phyloP scores from a whole-genome alignment of 106 monocot genomes.

The Dioscorea zingiberensis region DNA sequence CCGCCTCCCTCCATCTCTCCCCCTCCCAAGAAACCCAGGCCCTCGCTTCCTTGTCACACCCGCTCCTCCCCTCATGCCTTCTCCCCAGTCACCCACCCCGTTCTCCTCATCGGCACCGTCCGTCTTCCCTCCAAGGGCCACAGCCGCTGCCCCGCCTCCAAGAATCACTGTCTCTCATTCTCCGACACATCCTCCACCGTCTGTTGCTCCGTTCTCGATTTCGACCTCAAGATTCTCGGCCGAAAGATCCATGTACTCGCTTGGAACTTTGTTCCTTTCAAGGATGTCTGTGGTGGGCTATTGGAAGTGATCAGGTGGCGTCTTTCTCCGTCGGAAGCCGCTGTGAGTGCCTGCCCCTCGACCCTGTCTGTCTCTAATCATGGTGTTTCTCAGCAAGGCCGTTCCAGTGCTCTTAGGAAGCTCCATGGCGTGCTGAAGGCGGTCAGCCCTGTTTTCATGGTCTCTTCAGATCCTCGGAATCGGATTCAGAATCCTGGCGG shows the following conservation, averaged over 20 bases:
- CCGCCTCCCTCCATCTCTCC: conserved; percentile 33
- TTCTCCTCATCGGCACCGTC: conserved; percentile 27
- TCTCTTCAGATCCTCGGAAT: conserved; percentile 14
- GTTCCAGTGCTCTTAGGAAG: background rate
- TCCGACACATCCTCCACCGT: conserved; percentile 33
- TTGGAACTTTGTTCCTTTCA: conserved; percentile 60
- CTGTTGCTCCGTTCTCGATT: conserved; percentile 48
- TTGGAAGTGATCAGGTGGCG: conserved; percentile 52
- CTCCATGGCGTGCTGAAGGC: conserved; percentile 31
- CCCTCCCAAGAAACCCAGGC: conserved; percentile 27
- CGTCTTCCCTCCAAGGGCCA: conserved; percentile 10
- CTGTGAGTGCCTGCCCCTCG: no score
- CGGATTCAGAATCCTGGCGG: background rate
- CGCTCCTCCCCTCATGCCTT: background rate
- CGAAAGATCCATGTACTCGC: conserved; percentile 35
- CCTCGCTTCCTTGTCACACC: background rate
- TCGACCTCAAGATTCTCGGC: conserved; percentile 34
- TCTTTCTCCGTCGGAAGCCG: background rate
- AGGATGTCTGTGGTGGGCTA: conserved; percentile 17
- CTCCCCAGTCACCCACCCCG: conserved; percentile 16
- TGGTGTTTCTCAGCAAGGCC: background rate
- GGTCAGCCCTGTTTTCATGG: conserved; percentile 45
- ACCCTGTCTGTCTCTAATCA: no score
- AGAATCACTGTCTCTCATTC: conserved; percentile 42
- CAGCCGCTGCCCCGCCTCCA: conserved; percentile 3